Evolutionary conservation across 1,139 yeast genomes (phyloP), one percentile per base, ranked within the genome.

Genomic region (Yamadazyma conglobata): DNA sequence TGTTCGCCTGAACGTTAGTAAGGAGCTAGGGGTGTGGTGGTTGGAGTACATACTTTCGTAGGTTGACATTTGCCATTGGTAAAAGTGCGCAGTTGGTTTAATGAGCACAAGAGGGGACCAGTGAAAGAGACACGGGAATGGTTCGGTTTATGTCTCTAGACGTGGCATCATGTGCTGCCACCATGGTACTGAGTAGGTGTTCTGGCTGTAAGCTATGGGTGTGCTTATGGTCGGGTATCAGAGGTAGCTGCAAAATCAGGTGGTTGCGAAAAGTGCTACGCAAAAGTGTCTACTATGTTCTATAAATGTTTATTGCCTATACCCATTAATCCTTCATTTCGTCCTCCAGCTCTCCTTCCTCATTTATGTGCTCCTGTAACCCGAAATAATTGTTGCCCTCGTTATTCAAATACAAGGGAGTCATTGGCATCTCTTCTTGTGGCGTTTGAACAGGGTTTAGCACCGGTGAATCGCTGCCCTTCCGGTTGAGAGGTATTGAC

Each of bases 361-460:
- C 46, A 6, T 43, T 43, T 14, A 42, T 44, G 10, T 36, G 33
- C 20, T 36, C 37, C 6, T 24, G 31, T 4, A 28, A 13, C 16
- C 17, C 30, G 31, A 48, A 48, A 24, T 48, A 47, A 20, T 37
- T 38, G 9, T 30, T 36, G 8, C 15, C 14, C 5, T 43, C 45
- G 21, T 39, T 36, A 33, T 50, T 60, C 34, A 68, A 49, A 31
- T 51, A 56, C 34, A 68, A 52, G 2, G 74, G 74, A 3, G 74
- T 68, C 73, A 68, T 68, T 2, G 73, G 73, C 19, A 60, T 56
- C 20, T 65, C 73, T 33, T 64, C 73, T 10, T 49, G 43, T 2
- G 73, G 73, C 1, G 74, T 65, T 34, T 56, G 67, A 1, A 67
- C 73, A 0, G 74, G 74, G 17, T 52, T 52, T 24, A 68, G 46